Percentiles rank a stretch among this genome's conserved stretches.
Conservation (phyloP, 257 asterid species). For the Petunia secreta region DNA sequence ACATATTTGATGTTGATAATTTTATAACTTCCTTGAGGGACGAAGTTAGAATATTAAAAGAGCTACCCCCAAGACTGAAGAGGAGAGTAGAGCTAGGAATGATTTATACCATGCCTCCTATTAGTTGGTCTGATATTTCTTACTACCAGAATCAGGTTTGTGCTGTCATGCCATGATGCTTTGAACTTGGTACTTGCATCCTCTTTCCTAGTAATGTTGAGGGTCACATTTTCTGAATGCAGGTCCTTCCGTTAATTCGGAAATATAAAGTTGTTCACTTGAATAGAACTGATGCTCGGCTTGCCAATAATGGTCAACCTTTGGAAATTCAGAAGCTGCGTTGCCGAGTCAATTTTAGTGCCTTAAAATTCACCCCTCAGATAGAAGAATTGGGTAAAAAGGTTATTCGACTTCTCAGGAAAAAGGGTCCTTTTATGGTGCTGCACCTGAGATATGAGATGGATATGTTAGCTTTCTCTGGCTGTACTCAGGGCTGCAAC, state of each 20-base stretch:
- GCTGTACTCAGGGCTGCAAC: constrained; percentile 42
- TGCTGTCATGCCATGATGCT: not conserved
- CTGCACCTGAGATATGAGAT: constrained; percentile 45
- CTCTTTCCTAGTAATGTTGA: not conserved
- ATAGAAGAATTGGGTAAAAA: constrained; percentile 39
- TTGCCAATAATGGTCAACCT: constrained; percentile 39
- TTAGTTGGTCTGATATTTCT: constrained; percentile 73
- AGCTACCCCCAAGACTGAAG: constrained; percentile 61
- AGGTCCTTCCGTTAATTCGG: constrained; percentile 39
- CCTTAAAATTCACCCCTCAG: constrained; percentile 37
- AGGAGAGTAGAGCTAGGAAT: constrained; percentile 53
- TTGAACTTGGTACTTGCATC: not conserved
- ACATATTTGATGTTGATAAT: constrained; percentile 64
- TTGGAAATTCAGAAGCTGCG: constrained; percentile 41
- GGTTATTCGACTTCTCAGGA: constrained; percentile 33
- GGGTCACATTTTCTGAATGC: not conserved
- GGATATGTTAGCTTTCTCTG: constrained; percentile 47
- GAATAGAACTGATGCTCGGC: constrained; percentile 43
- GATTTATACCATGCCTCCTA: constrained; percentile 54
- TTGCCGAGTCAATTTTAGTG: constrained; percentile 39
- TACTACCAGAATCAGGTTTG: constrained; percentile 62
- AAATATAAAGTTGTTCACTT: constrained; percentile 41
- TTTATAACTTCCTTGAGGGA: constrained; percentile 65
- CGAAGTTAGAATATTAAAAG: constrained; percentile 62
- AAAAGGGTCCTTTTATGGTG: constrained; percentile 41